These are phyloP conservation scores for Tylopilus sp. DNA, from an alignment of 768 basidiomycete species.

Conservation along the genomic window DNA sequence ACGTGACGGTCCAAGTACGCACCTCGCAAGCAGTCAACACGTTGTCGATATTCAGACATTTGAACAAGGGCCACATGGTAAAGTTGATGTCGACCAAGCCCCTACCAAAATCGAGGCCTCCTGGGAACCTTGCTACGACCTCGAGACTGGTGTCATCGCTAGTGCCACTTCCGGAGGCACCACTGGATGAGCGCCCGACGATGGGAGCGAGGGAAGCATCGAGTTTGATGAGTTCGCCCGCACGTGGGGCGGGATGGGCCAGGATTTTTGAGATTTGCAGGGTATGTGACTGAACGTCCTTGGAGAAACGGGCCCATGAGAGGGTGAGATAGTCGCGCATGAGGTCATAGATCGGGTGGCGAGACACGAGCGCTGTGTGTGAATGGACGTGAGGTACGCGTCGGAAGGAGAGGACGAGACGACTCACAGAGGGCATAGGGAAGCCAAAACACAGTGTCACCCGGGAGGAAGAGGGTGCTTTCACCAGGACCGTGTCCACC, in stretches of 20 bases:
- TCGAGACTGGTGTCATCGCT: slow-evolving; percentile 55
- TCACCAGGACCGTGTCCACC: slow-evolving; percentile 77
- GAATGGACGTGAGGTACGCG: slow-evolving; percentile 7
- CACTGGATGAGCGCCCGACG: slow-evolving; percentile 41
- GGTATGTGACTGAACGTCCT: slow-evolving; percentile 91
- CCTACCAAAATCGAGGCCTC: slow-evolving; percentile 89
- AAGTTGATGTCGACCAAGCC: slow-evolving; percentile 93
- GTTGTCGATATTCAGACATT: slow-evolving; percentile 89
- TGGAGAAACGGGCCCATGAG: slow-evolving; percentile 91
- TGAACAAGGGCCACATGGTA: slow-evolving; percentile 96
- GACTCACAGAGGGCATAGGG: slow-evolving; percentile 85
- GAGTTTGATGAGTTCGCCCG: slow-evolving; percentile 81
- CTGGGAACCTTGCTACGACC: slow-evolving; percentile 86
- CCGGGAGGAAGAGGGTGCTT: slow-evolving; percentile 84
- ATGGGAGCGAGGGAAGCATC: slow-evolving; percentile 68
- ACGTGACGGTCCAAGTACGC: background rate
- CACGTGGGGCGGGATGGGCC: slow-evolving; percentile 82
- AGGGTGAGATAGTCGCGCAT: slow-evolving; percentile 96
- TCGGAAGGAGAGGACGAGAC: background rate
- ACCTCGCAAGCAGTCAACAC: slow-evolving; percentile 92
- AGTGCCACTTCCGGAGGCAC: slow-evolving; percentile 27
- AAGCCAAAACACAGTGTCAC: slow-evolving; percentile 92
- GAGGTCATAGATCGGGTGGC: slow-evolving; percentile 90
- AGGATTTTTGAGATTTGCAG: slow-evolving; percentile 87
- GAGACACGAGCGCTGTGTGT: slow-evolving; percentile 75